Base-by-base conservation (phyloP, 2,329 filamentous ascomycete genomes). In the Penicillium brasilianum region DNA sequence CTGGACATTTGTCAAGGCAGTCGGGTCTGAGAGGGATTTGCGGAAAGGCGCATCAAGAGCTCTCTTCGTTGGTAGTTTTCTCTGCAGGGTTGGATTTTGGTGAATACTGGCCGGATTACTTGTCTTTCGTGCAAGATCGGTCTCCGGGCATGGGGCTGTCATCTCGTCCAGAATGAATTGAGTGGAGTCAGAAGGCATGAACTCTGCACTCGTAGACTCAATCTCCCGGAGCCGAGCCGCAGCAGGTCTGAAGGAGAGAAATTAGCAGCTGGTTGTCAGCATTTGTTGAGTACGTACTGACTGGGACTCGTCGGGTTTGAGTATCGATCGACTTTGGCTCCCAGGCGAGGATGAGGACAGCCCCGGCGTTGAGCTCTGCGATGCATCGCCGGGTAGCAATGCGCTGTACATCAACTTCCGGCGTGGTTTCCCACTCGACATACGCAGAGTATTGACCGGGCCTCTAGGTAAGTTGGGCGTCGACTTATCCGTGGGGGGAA, bases 361-460 rank as follows among this genome's bases (percentile, higher is more conserved):
- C 44, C 48, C 59, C 18, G 48, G 25, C 10, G 61, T 51, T 41
- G 63, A 51, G 16, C 59, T 65, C 28, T 68, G 62, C 32, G 65
- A 58, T 48, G 58, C 20, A 28, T 66, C 60, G 9, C 59, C 39
- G 10, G 75, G 74, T 22, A 79, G 61, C 34, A 79, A 63, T 22
- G 75, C 76, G 55, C 70, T 71, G 61, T 80, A 81, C 73, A 81
- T 77, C 32, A 82, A 59, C 59, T 81, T 81, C n/a, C 69, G 76
- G 14, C 79, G 76, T 8, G 78, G 77, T 53, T 77, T 78, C 36
- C 70, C 68, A 16, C 62, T 67, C 0, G 70, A 66, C 22, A 80
- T 67, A 14, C 73, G 72, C 58, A 79, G 69, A 1, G 69, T 68
- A 14, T 71, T 74, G 18, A 63, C 55, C 10, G 67, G 67, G 7